Evolutionary conservation across 306 rosid species (phyloP), one percentile per base, ranked within the genome.

Genomic region (Rosa rugosa): DNA sequence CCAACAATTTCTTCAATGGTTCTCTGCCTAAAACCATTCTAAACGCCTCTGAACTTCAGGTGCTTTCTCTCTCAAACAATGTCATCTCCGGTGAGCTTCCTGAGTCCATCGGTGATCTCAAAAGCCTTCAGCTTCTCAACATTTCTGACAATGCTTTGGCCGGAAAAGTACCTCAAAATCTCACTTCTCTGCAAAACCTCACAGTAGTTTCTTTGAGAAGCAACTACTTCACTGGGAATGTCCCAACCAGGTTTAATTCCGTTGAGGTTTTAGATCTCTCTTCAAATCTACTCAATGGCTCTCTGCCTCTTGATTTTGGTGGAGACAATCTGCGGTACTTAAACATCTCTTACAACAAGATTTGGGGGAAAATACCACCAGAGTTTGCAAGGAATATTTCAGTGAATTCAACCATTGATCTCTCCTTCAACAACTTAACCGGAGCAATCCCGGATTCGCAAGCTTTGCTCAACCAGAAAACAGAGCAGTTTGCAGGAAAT

Each of bases 61-160:
- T 85, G 44, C 91, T 95, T 36, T 87, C 94, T 31, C 93, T 93
- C 51, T 83, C 98, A 11, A 88, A 73, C 88, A 95, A 95, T 79
- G 87, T 79, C 23, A 88, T 95, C 88, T 86, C 99, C 23, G 97
- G 99, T 0, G 84, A 91, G 76, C 78, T 95, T 18, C 90, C 94
- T 40, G 87, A 86, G 78, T 54, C 77, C 5, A 42, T 93, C n/a
- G 90, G 86, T 4, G 81, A 87, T 11, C 81, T 90, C 8, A 81
- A 54, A 77, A 85, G 82, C 78, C 92, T 95, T 17, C 93, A 88
- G 79, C 7, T 85, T 69, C 88, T 95, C 60, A 95, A 95, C 77
- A 90, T 95, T 45, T 92, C 98, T 16, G 96, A 88, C 49, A 95
- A 95, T 77, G 97, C 98, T 8, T 79, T 95, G 86, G 88, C 81